phyloP scores from a whole-genome alignment of 495 filamentous ascomycete species.

The Delitschia confertaspora region DNA sequence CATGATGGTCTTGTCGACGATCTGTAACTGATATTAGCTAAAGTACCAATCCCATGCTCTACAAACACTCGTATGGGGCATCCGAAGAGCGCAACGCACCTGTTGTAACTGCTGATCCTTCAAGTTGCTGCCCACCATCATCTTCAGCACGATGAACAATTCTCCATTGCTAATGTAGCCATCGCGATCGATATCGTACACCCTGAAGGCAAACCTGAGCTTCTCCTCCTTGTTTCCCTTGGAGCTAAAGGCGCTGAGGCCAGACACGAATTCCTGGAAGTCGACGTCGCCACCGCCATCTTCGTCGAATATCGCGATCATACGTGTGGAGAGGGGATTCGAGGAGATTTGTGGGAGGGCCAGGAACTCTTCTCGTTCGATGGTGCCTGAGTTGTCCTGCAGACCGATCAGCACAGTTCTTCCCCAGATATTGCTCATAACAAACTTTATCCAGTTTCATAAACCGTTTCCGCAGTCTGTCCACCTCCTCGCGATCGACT shows the following conservation, averaged over 20 bases:
- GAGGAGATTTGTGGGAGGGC: slow-evolving; percentile 94
- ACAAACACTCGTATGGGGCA: not conserved
- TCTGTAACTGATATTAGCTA: slow-evolving; percentile 33
- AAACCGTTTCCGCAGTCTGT: slow-evolving; percentile 88
- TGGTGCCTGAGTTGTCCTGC: slow-evolving; percentile 93
- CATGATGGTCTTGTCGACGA: slow-evolving; percentile 99
- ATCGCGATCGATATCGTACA: slow-evolving; percentile 98
- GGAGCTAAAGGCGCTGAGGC: slow-evolving; percentile 86
- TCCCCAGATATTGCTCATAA: not conserved
- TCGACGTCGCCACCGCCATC: slow-evolving; percentile 97
- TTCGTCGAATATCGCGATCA: slow-evolving; percentile 99
- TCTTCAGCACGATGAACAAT: slow-evolving; percentile 98
- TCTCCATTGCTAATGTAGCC: slow-evolving; percentile 98
- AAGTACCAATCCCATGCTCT: too few species aligned
- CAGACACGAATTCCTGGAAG: slow-evolving; percentile 98
- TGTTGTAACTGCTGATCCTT: slow-evolving; percentile 99
- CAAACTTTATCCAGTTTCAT: slow-evolving; percentile 97
- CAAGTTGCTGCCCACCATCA: slow-evolving; percentile 99
- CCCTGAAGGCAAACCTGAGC: slow-evolving; percentile 94
- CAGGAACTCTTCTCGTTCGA: slow-evolving; percentile 97
- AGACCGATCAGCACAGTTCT: not conserved
- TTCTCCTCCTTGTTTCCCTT: slow-evolving; percentile 99
- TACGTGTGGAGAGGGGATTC: slow-evolving; percentile 89
- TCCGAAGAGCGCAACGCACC: slow-evolving; percentile 31
- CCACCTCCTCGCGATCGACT: slow-evolving; percentile 97